Percentiles rank a stretch among this genome's conserved stretches.
Evolutionary conservation across 192 early-diverging fungal genomes (phyloP).

Genomic region (Phlyctochytrium planicorne): DNA sequence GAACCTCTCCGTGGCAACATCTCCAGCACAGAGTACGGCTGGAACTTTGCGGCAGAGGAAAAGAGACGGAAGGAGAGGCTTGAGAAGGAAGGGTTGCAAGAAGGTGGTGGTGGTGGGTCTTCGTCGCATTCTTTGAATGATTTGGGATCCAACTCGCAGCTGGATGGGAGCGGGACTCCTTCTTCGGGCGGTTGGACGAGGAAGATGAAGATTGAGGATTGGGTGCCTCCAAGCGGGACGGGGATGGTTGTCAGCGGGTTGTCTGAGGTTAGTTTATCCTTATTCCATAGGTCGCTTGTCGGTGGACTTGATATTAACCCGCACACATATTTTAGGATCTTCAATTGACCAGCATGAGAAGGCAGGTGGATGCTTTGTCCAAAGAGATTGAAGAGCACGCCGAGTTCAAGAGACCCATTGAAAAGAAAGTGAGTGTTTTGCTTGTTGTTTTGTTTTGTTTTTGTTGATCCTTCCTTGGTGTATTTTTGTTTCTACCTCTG

Average conservation of each 20-base stretch:
- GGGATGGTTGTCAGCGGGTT: conserved; percentile 31
- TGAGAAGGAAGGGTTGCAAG: conserved; percentile 9
- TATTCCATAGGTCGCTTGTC: not conserved
- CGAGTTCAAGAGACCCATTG: conserved; percentile 32
- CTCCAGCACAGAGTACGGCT: conserved; percentile 87
- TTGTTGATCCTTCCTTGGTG: not conserved
- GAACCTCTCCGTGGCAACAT: conserved; percentile 87
- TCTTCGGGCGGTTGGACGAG: conserved; percentile 6
- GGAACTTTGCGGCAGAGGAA: conserved; percentile 58
- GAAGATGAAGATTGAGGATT: conserved; percentile 36
- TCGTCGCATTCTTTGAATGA: conserved; percentile 6
- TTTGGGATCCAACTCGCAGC: conserved; percentile 9
- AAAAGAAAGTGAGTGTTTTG: conserved; percentile 26
- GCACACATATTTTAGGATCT: conserved; percentile 30
- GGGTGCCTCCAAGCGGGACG: conserved; percentile 32
- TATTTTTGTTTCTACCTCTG: not conserved
- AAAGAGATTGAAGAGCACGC: conserved; percentile 46
- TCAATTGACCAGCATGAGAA: conserved; percentile 40
- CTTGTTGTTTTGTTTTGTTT: conserved; percentile 2
- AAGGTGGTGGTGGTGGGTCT: not conserved
- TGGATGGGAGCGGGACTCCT: not conserved
- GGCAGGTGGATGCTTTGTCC: conserved; percentile 27
- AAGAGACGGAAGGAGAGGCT: conserved; percentile 12
- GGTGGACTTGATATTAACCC: no score
- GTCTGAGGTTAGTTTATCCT: conserved; percentile 29